Base-by-base conservation (phyloP, 495 filamentous ascomycete genomes). In the Aspergillus carlsbadensis region DNA sequence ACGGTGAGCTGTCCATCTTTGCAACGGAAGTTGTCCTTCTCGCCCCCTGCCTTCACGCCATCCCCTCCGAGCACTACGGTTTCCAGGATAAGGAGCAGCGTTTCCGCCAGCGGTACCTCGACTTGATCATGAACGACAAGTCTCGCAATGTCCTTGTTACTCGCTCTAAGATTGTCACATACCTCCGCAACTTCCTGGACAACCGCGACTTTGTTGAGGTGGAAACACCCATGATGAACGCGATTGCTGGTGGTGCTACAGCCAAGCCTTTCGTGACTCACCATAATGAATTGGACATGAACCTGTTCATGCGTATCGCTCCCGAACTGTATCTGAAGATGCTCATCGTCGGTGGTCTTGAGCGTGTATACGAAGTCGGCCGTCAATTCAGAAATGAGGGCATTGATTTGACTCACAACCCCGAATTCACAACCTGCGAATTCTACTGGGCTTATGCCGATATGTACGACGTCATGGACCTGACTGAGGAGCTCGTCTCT, bases 151-250 rank as follows among this genome's bases (percentile, higher is more conserved):
- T 91, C 40, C 88, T 97, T 70, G 76, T 87, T 58, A 90, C 88
- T 14, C 83, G 94, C 20, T 81, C 88, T 70, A 92, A 90, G 80
- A 90, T 96, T 59, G 82, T 96, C 56, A 81, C 77, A 52, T 96
- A 88, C 66, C 85, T 98, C 56, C 89, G 93, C 58, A 81, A 82
- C 54, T 98, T 84, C 80, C 90, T 98, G 61, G 90, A 97, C 61
- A 79, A 80, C 51, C 80, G 84, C 46, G 90, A 91, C 55, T 98
- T 98, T 68, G 79, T 88, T 45, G 92, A 97, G 71, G 91, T 98
- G n/a, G 89, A 97, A 75, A 98, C 94, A 1, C 95, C 95, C 8
- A 96, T 98, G 84, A 90, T 99, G 87, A 95, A 96, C 65, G 83
- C 88, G 54, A 94, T 96, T 67, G 92, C 93, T 24, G 94, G 94